phyloP scores from a whole-genome alignment of 2,329 filamentous ascomycete genomes.

The Aureobasidium mangrovei region DNA sequence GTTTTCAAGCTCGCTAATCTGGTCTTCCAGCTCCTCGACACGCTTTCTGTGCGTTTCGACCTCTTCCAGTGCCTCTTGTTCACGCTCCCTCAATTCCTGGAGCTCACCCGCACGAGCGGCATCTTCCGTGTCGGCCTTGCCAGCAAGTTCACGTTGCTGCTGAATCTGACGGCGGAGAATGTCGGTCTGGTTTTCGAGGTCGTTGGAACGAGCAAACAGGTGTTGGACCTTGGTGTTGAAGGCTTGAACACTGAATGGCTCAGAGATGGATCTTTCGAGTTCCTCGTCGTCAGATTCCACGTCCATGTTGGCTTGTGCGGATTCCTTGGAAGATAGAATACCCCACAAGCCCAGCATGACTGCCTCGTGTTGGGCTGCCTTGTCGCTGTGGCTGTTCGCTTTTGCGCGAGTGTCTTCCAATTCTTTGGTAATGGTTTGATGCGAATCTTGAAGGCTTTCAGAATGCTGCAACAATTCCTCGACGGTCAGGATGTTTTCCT shows the following conservation, averaged over 20 bases:
- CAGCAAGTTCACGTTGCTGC: conserved; percentile 88
- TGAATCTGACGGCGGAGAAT: conserved; percentile 88
- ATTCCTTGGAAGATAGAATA: conserved; percentile 38
- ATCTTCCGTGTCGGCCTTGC: conserved; percentile 62
- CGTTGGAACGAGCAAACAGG: conserved; percentile 66
- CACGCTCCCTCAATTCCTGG: conserved; percentile 7
- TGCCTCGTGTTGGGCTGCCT: conserved; percentile 48
- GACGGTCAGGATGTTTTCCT: conserved; percentile 44
- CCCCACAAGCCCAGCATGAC: conserved; percentile 46
- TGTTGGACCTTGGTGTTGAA: conserved; percentile 74
- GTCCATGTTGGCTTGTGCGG: conserved; percentile 22
- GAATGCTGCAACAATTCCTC: conserved; percentile 25
- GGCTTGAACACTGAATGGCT: conserved; percentile 61
- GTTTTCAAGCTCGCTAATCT: conserved; percentile 27
- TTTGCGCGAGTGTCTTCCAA: conserved; percentile 20
- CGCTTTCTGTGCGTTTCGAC: conserved; percentile 23
- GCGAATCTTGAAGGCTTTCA: conserved; percentile 21
- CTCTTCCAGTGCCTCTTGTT: conserved; percentile 25
- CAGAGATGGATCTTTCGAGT: conserved; percentile 29
- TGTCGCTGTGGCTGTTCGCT: conserved; percentile 24
- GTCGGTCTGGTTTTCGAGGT: conserved; percentile 76
- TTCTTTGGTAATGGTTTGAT: conserved; percentile 15
- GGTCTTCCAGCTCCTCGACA: conserved; percentile 22
- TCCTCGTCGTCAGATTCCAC: conserved; percentile 24
- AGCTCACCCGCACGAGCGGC: conserved; percentile 25